phyloP scores from a whole-genome alignment of 163 green algal species.

The Scenedesmus sp. region DNA sequence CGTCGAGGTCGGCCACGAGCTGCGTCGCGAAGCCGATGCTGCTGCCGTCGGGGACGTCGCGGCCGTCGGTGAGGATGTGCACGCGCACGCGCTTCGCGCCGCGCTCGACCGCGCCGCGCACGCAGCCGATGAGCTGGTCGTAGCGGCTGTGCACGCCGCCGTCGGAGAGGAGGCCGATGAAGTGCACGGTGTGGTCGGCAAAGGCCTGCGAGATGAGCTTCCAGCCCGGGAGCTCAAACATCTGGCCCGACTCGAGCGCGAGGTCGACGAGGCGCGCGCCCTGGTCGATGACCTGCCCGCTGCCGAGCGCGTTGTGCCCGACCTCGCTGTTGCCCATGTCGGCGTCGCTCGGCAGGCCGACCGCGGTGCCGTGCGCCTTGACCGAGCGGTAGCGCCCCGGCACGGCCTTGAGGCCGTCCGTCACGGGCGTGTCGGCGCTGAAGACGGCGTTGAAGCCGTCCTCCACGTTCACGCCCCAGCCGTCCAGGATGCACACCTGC shows the following conservation, averaged over 20 bases:
- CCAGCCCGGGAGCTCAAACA: constrained; percentile 87
- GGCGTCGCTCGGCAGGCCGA: constrained; percentile 90
- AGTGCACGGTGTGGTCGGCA: constrained; percentile 86
- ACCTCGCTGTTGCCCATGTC: constrained; percentile 94
- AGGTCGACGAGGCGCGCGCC: constrained; percentile 90
- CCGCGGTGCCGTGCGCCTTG: constrained; percentile 89
- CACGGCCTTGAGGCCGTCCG: constrained; percentile 69
- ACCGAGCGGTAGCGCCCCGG: constrained; percentile 62
- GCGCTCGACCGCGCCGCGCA: constrained; percentile 70
- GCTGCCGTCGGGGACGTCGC: constrained; percentile 91
- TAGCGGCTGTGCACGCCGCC: constrained; percentile 93
- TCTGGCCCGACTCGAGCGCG: constrained; percentile 77
- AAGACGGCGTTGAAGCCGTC: constrained; percentile 81
- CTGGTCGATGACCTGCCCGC: constrained; percentile 92
- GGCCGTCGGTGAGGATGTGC: constrained; percentile 94
- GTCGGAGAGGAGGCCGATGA: constrained; percentile 94
- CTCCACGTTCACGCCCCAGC: constrained; percentile 87
- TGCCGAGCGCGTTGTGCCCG: constrained; percentile 94
- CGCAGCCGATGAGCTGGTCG: constrained; percentile 77
- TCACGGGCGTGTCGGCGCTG: constrained; percentile 72
- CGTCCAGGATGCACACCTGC: constrained; percentile 91
- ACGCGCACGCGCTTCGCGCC: constrained; percentile 89
- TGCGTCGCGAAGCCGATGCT: constrained; percentile 77
- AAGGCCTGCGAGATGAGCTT: constrained; percentile 81
- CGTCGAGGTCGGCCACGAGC: constrained; percentile 76